Percentiles rank a stretch among this genome's conserved stretches.
phyloP scores from a whole-genome alignment of 164 flowering plant genomes.

The Stephania japonica region DNA sequence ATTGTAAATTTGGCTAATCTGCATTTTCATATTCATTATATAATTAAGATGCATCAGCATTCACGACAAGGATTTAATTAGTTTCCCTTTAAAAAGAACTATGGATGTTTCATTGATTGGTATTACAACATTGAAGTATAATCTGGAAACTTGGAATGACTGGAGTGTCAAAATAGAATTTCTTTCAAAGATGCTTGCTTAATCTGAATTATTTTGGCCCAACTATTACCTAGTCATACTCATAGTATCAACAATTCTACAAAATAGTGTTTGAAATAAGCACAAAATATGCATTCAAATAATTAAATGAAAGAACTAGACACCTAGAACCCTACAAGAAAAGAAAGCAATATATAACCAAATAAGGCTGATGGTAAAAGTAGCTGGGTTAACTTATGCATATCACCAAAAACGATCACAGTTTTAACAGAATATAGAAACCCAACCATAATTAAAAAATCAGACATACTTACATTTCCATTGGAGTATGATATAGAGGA shows the following conservation, averaged over 20 bases:
- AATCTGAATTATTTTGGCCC: not conserved
- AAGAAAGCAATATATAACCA: not conserved
- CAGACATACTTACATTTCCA: constrained; percentile 38
- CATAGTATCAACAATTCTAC: not conserved
- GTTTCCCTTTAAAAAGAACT: too few species aligned
- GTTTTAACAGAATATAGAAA: not conserved
- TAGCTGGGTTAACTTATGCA: not conserved
- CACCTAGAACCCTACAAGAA: not conserved
- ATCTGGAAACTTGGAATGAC: too few species aligned
- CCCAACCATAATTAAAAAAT: not conserved
- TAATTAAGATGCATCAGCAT: too few species aligned
- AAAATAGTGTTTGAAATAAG: not conserved
- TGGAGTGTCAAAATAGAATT: not conserved
- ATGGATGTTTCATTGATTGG: too few species aligned
- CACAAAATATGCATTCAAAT: not conserved
- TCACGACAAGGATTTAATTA: too few species aligned
- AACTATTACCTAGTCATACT: not conserved
- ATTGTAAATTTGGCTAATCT: too few species aligned
- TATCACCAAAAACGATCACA: not conserved
- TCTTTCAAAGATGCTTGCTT: not conserved
- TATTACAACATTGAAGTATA: too few species aligned
- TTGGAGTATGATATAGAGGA: constrained; percentile 23
- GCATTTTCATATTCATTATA: too few species aligned
- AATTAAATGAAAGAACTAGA: not conserved
- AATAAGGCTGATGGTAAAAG: not conserved